Conservation (phyloP, 352 stramenopile genomes). For the Phytopythium vexans region DNA sequence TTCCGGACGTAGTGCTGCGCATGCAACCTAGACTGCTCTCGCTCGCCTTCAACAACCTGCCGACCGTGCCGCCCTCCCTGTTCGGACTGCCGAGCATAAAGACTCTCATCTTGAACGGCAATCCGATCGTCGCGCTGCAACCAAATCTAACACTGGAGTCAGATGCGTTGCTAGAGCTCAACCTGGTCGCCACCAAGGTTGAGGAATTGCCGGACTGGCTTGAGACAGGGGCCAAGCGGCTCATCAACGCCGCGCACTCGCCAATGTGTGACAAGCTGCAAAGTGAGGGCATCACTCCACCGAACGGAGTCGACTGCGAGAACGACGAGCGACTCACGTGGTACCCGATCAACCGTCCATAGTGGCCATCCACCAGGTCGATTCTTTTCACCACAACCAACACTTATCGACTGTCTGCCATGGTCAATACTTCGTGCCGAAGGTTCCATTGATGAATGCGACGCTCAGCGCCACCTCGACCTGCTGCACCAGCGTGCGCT, state of each 20-base stretch:
- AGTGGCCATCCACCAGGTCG: not conserved
- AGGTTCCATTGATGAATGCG: slow-evolving; percentile 49
- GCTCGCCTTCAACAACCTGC: slow-evolving; percentile 12
- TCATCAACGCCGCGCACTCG: not conserved
- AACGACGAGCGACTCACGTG: slow-evolving; percentile 5
- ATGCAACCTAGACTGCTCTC: slow-evolving; percentile 17
- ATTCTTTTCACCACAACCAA: slow-evolving; percentile 7
- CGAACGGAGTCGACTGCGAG: slow-evolving; percentile 5
- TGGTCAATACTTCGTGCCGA: slow-evolving; percentile 36
- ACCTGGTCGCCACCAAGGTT: not conserved
- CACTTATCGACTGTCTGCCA: not conserved
- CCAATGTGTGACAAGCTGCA: not conserved
- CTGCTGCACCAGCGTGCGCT: slow-evolving; percentile 24
- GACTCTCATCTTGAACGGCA: slow-evolving; percentile 20
- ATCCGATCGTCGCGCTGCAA: slow-evolving; percentile 11
- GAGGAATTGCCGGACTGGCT: not conserved
- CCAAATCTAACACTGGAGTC: not conserved
- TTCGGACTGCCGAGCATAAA: slow-evolving; percentile 8
- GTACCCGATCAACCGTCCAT: slow-evolving; percentile 5
- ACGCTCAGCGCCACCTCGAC: slow-evolving; percentile 36
- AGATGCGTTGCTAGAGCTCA: not conserved
- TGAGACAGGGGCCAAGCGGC: not conserved
- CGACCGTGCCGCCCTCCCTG: slow-evolving; percentile 4
- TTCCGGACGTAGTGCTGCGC: slow-evolving; percentile 17
- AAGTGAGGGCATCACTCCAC: not conserved